Percentiles rank a stretch among this genome's conserved stretches.
These are phyloP conservation scores for Leishmania gerbilli DNA, from an alignment of 208 protist genomes.

Conservation along the genomic window DNA sequence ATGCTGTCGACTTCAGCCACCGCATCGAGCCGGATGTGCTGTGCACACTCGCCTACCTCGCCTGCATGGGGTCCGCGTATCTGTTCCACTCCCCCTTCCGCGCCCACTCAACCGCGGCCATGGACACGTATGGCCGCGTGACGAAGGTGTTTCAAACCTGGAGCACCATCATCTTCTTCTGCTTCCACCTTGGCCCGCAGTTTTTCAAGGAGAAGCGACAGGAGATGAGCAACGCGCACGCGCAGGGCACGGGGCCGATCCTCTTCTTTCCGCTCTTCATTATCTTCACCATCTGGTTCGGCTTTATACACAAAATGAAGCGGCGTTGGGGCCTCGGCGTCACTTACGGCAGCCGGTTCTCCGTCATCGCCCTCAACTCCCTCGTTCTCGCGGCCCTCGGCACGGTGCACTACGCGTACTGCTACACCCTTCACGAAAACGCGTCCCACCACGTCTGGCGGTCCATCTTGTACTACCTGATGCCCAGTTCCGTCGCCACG, in stretches of 20 bases:
- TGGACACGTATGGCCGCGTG: slow-evolving; percentile 63
- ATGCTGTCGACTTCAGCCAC: slow-evolving; percentile 22
- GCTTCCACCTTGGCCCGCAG: slow-evolving; percentile 62
- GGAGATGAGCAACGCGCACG: slow-evolving; percentile 4
- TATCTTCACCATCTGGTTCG: slow-evolving; percentile 43
- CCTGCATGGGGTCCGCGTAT: slow-evolving; percentile 53
- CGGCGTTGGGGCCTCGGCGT: slow-evolving; percentile 54
- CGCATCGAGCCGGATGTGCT: slow-evolving; percentile 36
- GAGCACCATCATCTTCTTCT: slow-evolving; percentile 47
- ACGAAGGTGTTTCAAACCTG: slow-evolving; percentile 75
- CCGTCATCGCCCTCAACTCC: slow-evolving; percentile 62
- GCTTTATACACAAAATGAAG: slow-evolving; percentile 74
- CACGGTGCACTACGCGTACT: slow-evolving; percentile 69
- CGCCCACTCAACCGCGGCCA: slow-evolving; percentile 37
- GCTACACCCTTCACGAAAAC: slow-evolving; percentile 32
- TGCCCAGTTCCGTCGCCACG: slow-evolving; percentile 4
- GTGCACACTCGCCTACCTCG: slow-evolving; percentile 49
- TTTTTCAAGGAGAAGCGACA: slow-evolving; percentile 37
- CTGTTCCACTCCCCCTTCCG: slow-evolving; percentile 85
- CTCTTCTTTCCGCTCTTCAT: slow-evolving; percentile 75
- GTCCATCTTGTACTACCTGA: slow-evolving; percentile 11
- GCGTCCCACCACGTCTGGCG: slow-evolving; percentile 11
- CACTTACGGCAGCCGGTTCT: slow-evolving; percentile 61
- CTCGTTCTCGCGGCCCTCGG: slow-evolving; percentile 65
- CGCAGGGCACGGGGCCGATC: slow-evolving; percentile 27